Conservation (phyloP, 2,329 filamentous ascomycete genomes). For the Aspergillus fructus region DNA sequence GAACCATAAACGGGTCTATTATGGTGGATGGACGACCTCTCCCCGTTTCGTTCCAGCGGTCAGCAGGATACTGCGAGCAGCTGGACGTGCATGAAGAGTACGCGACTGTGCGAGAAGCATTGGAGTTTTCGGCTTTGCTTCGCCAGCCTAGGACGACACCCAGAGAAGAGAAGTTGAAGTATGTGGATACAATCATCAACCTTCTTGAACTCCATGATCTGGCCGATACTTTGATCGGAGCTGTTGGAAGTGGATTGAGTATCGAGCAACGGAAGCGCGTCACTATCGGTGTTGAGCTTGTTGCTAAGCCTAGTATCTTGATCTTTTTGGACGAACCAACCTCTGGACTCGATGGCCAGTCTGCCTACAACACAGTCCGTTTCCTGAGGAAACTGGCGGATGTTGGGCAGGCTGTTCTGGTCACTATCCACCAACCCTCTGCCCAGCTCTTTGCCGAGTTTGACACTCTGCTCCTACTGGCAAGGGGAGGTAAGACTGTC, state of each 20-base stretch:
- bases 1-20: constrained; percentile 63
- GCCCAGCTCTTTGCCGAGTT: constrained; percentile 68
- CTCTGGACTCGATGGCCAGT: constrained; percentile 66
- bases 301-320: constrained; percentile 64
- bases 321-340: constrained; percentile 74
- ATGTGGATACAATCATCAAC: constrained; percentile 64
- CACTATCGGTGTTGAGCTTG: constrained; percentile 71
- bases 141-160: constrained; percentile 57
- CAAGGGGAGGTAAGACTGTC: constrained; percentile 67
- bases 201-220: constrained; percentile 63
- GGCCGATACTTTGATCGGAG: constrained; percentile 61
- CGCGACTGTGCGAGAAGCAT: constrained; percentile 63
- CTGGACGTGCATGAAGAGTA: constrained; percentile 67
- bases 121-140: constrained; percentile 66
- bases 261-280: constrained; percentile 69
- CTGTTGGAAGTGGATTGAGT: constrained; percentile 45
- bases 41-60: constrained; percentile 62
- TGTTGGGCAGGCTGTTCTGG: constrained; percentile 67
- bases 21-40: constrained; percentile 64
- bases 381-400: constrained; percentile 65
- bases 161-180: constrained; percentile 60
- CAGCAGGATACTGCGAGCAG: constrained; percentile 68
- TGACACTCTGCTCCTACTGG: constrained; percentile 66
- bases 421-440: constrained; percentile 70
- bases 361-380: constrained; percentile 64